These are phyloP conservation scores for Trifolium repens DNA, from an alignment of 306 rosid genomes.

Conservation along the genomic window DNA sequence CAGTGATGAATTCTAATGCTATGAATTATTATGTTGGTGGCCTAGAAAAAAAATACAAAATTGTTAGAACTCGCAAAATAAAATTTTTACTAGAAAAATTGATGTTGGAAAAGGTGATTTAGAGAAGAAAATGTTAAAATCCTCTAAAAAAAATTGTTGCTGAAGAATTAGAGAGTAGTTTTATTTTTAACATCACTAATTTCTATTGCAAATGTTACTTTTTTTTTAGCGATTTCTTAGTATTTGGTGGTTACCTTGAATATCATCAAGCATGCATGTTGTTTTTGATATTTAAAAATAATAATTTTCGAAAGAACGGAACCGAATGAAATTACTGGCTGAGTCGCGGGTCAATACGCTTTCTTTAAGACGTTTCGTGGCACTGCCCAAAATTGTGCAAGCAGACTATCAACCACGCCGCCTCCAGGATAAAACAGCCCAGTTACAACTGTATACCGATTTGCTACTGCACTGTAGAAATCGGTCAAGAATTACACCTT, in stretches of 20 bases:
- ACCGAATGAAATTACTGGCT: too few relatives aligned
- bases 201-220: neutral
- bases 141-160: neutral
- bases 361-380: too few relatives aligned
- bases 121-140: neutral
- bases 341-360: too few relatives aligned
- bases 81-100: neutral
- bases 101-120: neutral
- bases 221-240: neutral
- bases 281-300: too few relatives aligned
- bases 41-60: neutral
- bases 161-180: neutral
- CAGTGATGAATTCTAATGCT: constrained; percentile 42
- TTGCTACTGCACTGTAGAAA: too few relatives aligned
- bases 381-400: too few relatives aligned
- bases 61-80: neutral
- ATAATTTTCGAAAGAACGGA: too few relatives aligned
- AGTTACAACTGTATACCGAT: too few relatives aligned
- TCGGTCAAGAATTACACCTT: too few relatives aligned
- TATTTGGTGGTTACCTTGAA: constrained; percentile 33
- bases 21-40: constrained; percentile 44
- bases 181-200: neutral
- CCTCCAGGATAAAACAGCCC: too few relatives aligned
- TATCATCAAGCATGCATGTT: constrained; percentile 40
- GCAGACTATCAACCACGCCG: too few relatives aligned